Evolutionary conservation across 331 rosid genomes (phyloP).

Genomic region (Quercus lobata): DNA sequence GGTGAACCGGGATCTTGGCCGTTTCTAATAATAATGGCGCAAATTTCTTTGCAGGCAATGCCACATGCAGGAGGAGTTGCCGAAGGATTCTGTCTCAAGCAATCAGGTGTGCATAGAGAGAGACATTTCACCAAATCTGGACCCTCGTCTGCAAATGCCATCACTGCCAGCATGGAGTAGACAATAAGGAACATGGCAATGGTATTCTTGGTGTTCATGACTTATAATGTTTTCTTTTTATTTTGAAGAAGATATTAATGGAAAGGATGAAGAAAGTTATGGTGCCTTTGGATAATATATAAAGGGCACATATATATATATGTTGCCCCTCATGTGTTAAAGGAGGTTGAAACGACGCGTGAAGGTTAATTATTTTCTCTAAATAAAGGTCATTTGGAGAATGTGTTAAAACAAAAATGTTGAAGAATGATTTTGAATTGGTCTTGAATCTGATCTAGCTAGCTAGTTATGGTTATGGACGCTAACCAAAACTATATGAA

Average conservation of each 20-base stretch:
- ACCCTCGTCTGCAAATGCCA: neutral
- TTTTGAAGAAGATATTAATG: neutral
- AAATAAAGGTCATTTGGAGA: too few species aligned
- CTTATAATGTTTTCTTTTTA: neutral
- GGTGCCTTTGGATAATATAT: neutral
- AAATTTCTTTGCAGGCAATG: neutral
- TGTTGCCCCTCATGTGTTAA: too few species aligned
- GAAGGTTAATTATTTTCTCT: too few species aligned
- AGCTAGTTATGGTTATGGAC: too few species aligned
- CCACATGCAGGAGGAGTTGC: neutral
- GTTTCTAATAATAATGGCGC: too few species aligned
- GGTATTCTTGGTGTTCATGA: neutral
- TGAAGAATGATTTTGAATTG: too few species aligned
- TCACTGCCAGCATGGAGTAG: neutral
- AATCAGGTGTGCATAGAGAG: neutral
- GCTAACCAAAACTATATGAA: too few species aligned
- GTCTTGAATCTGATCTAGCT: too few species aligned
- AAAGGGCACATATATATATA: neutral
- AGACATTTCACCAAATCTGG: neutral
- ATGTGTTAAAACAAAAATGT: too few species aligned
- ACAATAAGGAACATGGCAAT: neutral
- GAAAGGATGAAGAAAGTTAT: neutral
- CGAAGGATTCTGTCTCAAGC: neutral
- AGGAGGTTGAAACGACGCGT: too few species aligned
- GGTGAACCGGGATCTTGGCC: too few species aligned